Base-by-base conservation (phyloP, 2,329 filamentous ascomycete species). In the Microascus cirrosus region DNA sequence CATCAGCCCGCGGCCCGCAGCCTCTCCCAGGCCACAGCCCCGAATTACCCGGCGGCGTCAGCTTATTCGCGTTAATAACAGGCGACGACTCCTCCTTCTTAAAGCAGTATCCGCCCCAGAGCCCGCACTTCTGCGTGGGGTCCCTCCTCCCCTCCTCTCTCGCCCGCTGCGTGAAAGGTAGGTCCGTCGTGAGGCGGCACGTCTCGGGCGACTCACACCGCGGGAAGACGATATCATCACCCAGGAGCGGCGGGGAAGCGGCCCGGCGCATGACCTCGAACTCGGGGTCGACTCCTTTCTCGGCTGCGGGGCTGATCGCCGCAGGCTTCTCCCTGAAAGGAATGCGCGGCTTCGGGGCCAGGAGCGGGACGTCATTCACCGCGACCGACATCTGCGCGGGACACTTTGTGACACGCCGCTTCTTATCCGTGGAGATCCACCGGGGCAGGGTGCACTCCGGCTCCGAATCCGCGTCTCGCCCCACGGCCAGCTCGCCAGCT, bases 201-300 rank as follows among this genome's bases (percentile, higher is more conserved):
- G 85, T 82, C 69, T 93, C 86, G 6, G 93, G 93, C 28, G 92
- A 96, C 11, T 81, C 78, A 68, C 90, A 96, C 68, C 81, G 82
- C 36, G 90, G 89, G 68, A 96, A 95, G 28, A 79, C 76, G 58
- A 97, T 80, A 63, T 95, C 88, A 59, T 77, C 74, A 58, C 93
- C 93, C 12, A 96, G 82, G 91, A 97, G 95, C 11, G 93, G 93
- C 48, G 93, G 93, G 60, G 84, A 84, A 64, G 78, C 75, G 24
- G 75, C 76, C 62, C 79, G 72, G 59, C 78, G 78, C 66, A 77
- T 74, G 64, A 34, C 45, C 15, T 53, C 56, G 32, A 54, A 58
- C 56, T 58, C 56, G 20, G 20, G 24, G 24, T 58, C 62, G 18
- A 60, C 59, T 12, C 59, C 57, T 10, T 58, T 60, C 22, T 63